Base-by-base conservation (phyloP, 495 filamentous ascomycete genomes). In the Talaromyces adpressus region DNA sequence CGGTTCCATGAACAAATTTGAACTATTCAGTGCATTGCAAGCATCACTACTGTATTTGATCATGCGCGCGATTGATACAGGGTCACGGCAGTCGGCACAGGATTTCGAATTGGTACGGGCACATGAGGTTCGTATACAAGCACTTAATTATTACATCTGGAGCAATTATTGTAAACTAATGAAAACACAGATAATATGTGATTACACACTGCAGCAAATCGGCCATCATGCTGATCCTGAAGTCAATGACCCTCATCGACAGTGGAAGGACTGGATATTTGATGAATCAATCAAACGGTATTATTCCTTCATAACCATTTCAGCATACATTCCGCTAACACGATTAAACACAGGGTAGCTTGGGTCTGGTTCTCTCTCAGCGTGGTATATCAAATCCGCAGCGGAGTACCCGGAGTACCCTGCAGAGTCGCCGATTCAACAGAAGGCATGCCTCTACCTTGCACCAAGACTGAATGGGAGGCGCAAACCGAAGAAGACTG, bases 181-280 rank as follows among this genome's bases (percentile, higher is more conserved):
- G 12, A 49, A 12, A 14, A 27, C 0, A 32, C 9, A 63, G 62
- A 57, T 39, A 5, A 63, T 59, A 34, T 59, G 52, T 36, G 30
- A 57, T 22, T 39, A 49, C 25, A 32, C 62, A n/a, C 25, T 62
- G 4, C 32, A 63, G 22, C 16, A 56, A 32, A 12, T 36, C n/a
- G 56, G 49, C 4, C 20, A 22, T 8, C 30, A 29, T 4, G 11
- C 16, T 30, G 34, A 11, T 25, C 29, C 53, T 20, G 62, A 64
- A 9, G 25, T 29, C 8, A 51, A 36, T 29, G 34, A 60, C 6
- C 27, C 62, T 18, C 18, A 51, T 16, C 25, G 30, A 12, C 36
- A 61, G n/a, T 64, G 62, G 62, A 52, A 51, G 3, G 56, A 64
- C 12, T 64, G 62, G 62, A 61, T 64, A 29, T 64, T 64, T 6